These are phyloP conservation scores for Otatea glauca DNA, from an alignment of 176 grass and related monocot species.

Conservation along the genomic window DNA sequence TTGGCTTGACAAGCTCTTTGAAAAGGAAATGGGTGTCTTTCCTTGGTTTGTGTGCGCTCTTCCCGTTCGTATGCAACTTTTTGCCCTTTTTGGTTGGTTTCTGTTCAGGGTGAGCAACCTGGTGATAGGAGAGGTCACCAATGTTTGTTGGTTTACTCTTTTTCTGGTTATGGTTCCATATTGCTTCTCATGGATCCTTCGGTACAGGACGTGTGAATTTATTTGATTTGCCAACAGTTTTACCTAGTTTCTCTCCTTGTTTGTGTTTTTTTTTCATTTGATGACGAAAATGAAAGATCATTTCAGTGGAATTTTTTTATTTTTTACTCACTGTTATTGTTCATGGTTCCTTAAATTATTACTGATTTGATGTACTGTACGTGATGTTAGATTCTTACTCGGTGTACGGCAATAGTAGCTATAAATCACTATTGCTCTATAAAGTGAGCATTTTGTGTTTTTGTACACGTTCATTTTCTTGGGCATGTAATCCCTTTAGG, in stretches of 20 bases:
- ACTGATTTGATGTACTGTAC: background rate
- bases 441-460: background rate
- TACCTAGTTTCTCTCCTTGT: slow-evolving; percentile 11
- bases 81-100: slow-evolving; percentile 30
- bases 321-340: background rate
- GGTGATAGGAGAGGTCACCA: slow-evolving; percentile 19
- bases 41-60: background rate
- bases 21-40: background rate
- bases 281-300: slow-evolving; percentile 1
- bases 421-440: background rate
- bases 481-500: background rate
- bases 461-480: background rate
- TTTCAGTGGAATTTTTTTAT: background rate
- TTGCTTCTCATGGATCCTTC: slow-evolving; percentile 26
- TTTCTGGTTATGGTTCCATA: slow-evolving; percentile 10
- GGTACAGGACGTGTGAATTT: background rate
- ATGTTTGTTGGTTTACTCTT: background rate
- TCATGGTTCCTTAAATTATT: background rate
- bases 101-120: slow-evolving; percentile 35
- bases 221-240: background rate
- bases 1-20: background rate
- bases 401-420: background rate
- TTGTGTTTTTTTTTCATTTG: background rate
- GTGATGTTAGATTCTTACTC: slow-evolving; percentile 1
- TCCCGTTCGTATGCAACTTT: background rate